Conservation (phyloP, 495 filamentous ascomycete species). For the Aspergillus mulundensis region DNA sequence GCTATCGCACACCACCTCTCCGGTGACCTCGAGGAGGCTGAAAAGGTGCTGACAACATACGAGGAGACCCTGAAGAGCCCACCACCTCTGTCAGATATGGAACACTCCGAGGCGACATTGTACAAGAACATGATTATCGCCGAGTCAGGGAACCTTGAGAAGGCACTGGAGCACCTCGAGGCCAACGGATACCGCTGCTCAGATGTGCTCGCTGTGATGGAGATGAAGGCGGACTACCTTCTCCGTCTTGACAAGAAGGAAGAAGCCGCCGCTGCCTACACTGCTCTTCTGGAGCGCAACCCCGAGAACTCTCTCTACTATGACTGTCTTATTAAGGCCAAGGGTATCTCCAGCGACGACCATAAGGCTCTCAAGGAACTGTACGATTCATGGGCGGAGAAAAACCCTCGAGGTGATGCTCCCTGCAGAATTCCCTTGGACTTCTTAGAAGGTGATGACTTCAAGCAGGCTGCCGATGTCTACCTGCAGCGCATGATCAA, state of each 20-base stretch:
- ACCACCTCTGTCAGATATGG: constrained; percentile 73
- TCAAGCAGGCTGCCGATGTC: constrained; percentile 69
- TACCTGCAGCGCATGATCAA: constrained; percentile 86
- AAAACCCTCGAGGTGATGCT: constrained; percentile 79
- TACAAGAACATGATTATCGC: constrained; percentile 97
- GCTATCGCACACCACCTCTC: constrained; percentile 88
- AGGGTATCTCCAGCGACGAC: constrained; percentile 61
- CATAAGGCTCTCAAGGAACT: constrained; percentile 60
- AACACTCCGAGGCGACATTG: constrained; percentile 91
- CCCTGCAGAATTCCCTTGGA: constrained; percentile 82
- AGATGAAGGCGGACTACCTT: constrained; percentile 82
- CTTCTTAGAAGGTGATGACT: constrained; percentile 81
- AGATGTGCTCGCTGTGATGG: constrained; percentile 85
- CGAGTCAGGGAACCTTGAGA: constrained; percentile 71
- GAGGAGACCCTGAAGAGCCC: constrained; percentile 83
- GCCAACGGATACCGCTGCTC: constrained; percentile 68
- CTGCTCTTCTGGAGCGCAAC: constrained; percentile 77
- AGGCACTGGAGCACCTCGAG: constrained; percentile 84
- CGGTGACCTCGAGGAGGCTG: constrained; percentile 78
- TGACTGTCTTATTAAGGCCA: constrained; percentile 62
- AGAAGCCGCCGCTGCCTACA: constrained; percentile 80
- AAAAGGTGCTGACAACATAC: constrained; percentile 85
- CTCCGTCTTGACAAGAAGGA: constrained; percentile 70
- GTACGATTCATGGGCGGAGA: constrained; percentile 77
- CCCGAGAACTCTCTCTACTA: constrained; percentile 86